Conservation (phyloP, 306 rosid species). For the Ormosia semicastrata region DNA sequence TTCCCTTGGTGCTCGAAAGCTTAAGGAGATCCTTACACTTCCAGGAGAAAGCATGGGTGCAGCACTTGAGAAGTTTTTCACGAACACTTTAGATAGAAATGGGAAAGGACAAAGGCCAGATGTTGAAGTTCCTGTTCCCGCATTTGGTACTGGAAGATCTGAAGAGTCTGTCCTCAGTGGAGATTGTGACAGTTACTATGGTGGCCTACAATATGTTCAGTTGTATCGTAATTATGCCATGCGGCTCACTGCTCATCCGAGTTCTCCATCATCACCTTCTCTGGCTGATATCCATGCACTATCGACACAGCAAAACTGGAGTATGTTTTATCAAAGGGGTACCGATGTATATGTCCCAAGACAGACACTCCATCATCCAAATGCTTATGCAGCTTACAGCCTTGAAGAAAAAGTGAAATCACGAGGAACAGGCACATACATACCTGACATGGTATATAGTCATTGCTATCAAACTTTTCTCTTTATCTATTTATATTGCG, state of each 20-base stretch:
- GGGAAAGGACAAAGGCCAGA: conserved; percentile 76
- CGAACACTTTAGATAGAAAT: conserved; percentile 53
- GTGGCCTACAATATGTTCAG: conserved; percentile 37
- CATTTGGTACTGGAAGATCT: conserved; percentile 67
- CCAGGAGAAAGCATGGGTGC: conserved; percentile 52
- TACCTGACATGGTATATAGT: conserved; percentile 56
- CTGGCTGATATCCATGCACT: conserved; percentile 30
- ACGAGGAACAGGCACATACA: conserved; percentile 76
- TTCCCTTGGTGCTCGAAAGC: conserved; percentile 43
- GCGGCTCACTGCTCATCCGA: conserved; percentile 18
- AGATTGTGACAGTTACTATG: conserved; percentile 42
- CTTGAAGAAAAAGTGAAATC: conserved; percentile 33
- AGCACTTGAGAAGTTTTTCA: conserved; percentile 53
- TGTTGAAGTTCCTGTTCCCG: conserved; percentile 56
- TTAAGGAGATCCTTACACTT: conserved; percentile 41
- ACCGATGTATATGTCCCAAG: conserved; percentile 22
- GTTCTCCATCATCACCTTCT: conserved; percentile 33
- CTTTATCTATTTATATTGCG: not conserved
- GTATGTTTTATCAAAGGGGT: conserved; percentile 23
- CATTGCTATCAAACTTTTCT: not conserved
- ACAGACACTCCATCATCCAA: conserved; percentile 20
- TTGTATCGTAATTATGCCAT: not conserved
- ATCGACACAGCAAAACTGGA: conserved; percentile 31
- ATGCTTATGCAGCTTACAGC: conserved; percentile 22
- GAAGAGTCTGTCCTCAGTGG: conserved; percentile 49